Base-by-base conservation (phyloP, 2,329 filamentous ascomycete species). In the Aureobasidium musti region DNA sequence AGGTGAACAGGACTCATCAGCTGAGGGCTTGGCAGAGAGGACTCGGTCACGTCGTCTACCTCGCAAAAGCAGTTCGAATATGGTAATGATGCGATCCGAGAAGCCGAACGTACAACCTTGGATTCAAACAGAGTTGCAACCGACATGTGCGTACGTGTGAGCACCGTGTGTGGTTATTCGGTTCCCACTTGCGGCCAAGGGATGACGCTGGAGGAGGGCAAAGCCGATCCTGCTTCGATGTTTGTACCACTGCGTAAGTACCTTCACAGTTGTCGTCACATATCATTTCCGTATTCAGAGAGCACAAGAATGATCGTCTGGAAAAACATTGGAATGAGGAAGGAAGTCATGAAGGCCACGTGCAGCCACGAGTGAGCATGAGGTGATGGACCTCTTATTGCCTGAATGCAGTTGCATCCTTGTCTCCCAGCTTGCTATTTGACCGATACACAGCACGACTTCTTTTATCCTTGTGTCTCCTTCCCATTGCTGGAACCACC, bases 281-380 rank as follows among this genome's bases (percentile, higher is more conserved):
- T 45, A 63, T 63, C 59, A 63, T 39, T 50, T 63, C 59, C 59
- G 7, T 7, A 39, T 63, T 17, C 30, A 63, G 59, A 50, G 59
- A 60, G 41, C 28, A 30, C 56, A 60, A 33, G 21, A 28, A 28
- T 39, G 59, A 63, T 63, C 59, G 21, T 63, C 59, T 50, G 28
- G 41, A 47, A 60, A 28, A 5, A 63, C 56, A 47, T 13, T 45
- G 26, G 28, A 60, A 60, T 35, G 33, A 60, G 26, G 14, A 47
- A 35, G 23, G 17, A 50, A 50, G 35, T 21, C 56, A 50, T 63
- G 45, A 37, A 11, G 47, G 59, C 59, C 59, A 63, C 45, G 59
- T 63, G 59, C 59, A 63, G 33, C 59, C 59, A 63, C 59, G 59
- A 63, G 57, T 30, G 59, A 63, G 21, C 23, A 35, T 35, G n/a